Evolutionary conservation across 345 rosid genomes (phyloP), one percentile per base, ranked within the genome.

Genomic region (Eutrema yunnanense): DNA sequence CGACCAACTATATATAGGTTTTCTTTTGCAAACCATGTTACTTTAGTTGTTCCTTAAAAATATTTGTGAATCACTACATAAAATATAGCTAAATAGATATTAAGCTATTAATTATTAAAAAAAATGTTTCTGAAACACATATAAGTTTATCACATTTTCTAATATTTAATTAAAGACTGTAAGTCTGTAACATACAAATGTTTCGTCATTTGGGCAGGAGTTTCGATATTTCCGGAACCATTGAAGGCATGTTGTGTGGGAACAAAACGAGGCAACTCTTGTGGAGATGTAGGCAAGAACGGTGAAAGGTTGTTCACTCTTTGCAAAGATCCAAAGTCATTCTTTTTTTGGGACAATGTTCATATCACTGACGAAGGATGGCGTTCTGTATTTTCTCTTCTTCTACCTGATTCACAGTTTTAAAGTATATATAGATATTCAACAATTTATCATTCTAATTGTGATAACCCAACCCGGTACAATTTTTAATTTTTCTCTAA

Each of bases 331-430:
- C 92, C 85, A 22, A 79, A 71, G 12, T 62, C 81, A 30, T 59
- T 78, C 13, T 87, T 90, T 76, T 90, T 87, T 32, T 90, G 96
- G 96, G 96, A 90, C 71, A 3, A 14, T 0, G 80, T 74, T 27
- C 96, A 87, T 53, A 84, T 89, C 5, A 75, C 85, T 0, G 86
- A 90, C 55, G 69, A 72, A 56, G 92, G 89, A 64, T 90, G 92
- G 96, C 77, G 61, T 36, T 75, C 89, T 5, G 50, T 87, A 0
- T 87, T 70, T 53, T 68, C 74, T 64, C 22, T 77, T 58, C 80
- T 77, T 44, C 43, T 64, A 12, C 72, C 76, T 56, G 27, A 50
- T 42, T 42, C 62, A 40, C 44, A 37, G 5, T 56, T 63, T 34
- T 73, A 27, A 63, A 9, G 12, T 11, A 9, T 2, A 9, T 2